Base-by-base conservation (phyloP, 306 rosid genomes). In the Vigna radiata region DNA sequence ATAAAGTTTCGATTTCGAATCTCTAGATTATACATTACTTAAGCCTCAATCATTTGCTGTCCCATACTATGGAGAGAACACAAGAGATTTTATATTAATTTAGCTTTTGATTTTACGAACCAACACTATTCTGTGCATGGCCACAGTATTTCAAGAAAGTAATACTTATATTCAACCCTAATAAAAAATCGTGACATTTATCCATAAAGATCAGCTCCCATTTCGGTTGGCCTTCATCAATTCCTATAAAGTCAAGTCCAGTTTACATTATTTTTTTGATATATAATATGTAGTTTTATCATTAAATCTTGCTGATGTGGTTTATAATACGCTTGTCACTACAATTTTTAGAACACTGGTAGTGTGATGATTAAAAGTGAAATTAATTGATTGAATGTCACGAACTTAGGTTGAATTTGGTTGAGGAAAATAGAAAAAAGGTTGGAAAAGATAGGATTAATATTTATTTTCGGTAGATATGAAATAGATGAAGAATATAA, bases 41-140 rank as follows among this genome's bases (percentile, higher is more conserved):
- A 60, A 71, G 62, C 66, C 55, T 71, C 72, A 79, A 79, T 79
- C 83, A 61, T 79, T 56, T 69, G 70, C 9, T 58, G 60, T 37
- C 50, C 62, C 43, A 48, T 59, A 46, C 39, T 56, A 4, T 5
- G 46, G 18, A 66, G 14, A 67, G 29, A 54, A 18, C 36, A 54
- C 8, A 4, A 77, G 11, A 68, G 19, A 56, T 68, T 68, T 78
- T 69, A 37, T 56, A 14, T 56, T 46, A 60, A 63, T 8, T 9
- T 36, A 33, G 13, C 47, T 6, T 18, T 63, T 14, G 36, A 49
- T 75, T 36, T 2, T 23, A 36, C 23, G 11, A 56, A 74, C 8
- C 63, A 33, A 41, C 17, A 53, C 19, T 41, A 0, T 27, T 73
- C 17, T 17, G 12, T 29, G 70, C 36, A n/a, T 23, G 43, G 25